phyloP scores from a whole-genome alignment of 2,329 filamentous ascomycete species.

The Cercospora sesami region DNA sequence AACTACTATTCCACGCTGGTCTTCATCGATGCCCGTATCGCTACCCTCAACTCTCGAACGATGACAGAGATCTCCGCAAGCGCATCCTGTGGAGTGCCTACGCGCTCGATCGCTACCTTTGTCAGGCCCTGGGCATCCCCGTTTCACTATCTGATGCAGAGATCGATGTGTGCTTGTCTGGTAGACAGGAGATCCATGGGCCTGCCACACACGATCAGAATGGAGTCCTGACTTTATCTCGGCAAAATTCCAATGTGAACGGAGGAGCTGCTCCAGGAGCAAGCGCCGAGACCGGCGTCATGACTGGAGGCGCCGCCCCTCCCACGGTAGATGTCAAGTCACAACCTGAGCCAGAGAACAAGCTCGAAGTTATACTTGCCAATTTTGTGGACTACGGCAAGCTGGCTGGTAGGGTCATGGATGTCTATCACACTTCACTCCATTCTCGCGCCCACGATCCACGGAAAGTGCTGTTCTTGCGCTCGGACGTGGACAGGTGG shows the following conservation, averaged over 20 bases:
- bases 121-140: constrained; percentile 42
- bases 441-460: constrained; percentile 26
- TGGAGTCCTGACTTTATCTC: constrained; percentile 4
- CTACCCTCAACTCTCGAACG: constrained; percentile 39
- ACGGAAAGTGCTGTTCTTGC: constrained; percentile 26
- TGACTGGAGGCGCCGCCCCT: neutral
- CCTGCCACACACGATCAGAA: constrained; percentile 21
- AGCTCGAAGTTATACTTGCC: constrained; percentile 27
- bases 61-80: constrained; percentile 41
- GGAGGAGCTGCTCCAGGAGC: neutral
- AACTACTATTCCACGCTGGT: constrained; percentile 52
- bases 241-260: constrained; percentile 3
- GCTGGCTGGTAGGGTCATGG: constrained; percentile 28
- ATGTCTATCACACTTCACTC: constrained; percentile 29
- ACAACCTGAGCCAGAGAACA: neutral
- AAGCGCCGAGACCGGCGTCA: neutral
- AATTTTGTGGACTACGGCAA: constrained; percentile 32
- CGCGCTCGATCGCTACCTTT: constrained; percentile 42
- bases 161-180: constrained; percentile 43
- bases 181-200: constrained; percentile 34
- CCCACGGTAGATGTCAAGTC: neutral
- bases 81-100: constrained; percentile 47
- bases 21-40: constrained; percentile 55
- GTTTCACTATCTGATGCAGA: constrained; percentile 42
- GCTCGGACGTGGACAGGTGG: constrained; percentile 32